Evolutionary conservation across 2,329 filamentous ascomycete genomes (phyloP).

Genomic region (Cladophialophora chaetospira): DNA sequence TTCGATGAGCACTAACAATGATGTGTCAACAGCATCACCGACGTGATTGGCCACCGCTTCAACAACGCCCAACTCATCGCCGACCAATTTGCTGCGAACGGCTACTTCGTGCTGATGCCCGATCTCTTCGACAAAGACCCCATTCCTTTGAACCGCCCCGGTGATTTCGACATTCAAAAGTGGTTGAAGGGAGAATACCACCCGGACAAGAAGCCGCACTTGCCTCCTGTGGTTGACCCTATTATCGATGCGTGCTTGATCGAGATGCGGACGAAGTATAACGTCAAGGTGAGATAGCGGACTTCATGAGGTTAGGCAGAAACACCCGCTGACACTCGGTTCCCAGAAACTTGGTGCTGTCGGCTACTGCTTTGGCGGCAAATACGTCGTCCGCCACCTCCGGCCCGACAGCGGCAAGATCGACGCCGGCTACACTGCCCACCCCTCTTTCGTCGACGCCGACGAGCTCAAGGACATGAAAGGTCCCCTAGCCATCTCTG

Average conservation of each 20-base stretch:
- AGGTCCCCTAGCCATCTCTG: slow-evolving; percentile 69
- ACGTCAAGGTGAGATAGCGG: slow-evolving; percentile 31
- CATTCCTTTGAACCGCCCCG: slow-evolving; percentile 56
- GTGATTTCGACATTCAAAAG: slow-evolving; percentile 51
- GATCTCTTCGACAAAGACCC: slow-evolving; percentile 69
- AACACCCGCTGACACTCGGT: slow-evolving; percentile 8
- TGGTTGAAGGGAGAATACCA: slow-evolving; percentile 49
- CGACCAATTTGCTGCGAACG: slow-evolving; percentile 73
- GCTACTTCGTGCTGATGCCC: slow-evolving; percentile 68
- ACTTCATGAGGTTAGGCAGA: background rate
- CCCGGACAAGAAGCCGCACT: slow-evolving; percentile 40
- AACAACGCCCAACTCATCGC: slow-evolving; percentile 66
- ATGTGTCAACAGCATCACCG: slow-evolving; percentile 45
- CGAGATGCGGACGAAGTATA: slow-evolving; percentile 37
- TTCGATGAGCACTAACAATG: no score
- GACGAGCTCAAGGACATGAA: slow-evolving; percentile 66
- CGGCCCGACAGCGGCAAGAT: slow-evolving; percentile 60
- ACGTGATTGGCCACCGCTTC: slow-evolving; percentile 61
- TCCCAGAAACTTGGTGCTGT: slow-evolving; percentile 36
- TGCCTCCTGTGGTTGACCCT: slow-evolving; percentile 52
- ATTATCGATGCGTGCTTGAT: slow-evolving; percentile 52
- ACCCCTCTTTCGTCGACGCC: slow-evolving; percentile 73
- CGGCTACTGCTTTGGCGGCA: slow-evolving; percentile 36
- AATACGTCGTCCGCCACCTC: slow-evolving; percentile 72
- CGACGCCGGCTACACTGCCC: slow-evolving; percentile 71